These are phyloP conservation scores for Mortierella sp. DNA, from an alignment of 371 early-diverging fungal species.

Conservation along the genomic window DNA sequence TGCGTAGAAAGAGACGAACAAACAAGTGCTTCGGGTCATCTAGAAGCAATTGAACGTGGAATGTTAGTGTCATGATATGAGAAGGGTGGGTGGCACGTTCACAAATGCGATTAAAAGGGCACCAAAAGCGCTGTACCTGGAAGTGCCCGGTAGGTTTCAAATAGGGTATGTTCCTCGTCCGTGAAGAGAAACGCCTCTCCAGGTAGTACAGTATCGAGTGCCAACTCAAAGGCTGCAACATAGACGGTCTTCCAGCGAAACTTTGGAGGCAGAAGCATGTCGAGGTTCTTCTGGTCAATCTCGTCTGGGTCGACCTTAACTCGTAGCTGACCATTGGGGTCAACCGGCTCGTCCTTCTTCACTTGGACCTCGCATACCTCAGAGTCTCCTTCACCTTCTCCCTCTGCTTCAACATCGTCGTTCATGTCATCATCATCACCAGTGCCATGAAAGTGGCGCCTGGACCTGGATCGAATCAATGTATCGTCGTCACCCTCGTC, in stretches of 20 bases:
- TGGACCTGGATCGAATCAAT: neutral
- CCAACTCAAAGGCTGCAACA: constrained; percentile 67
- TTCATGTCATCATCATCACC: constrained; percentile 19
- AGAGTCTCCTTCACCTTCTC: neutral
- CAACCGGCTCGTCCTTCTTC: constrained; percentile 15
- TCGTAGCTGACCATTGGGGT: neutral
- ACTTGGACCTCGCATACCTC: neutral
- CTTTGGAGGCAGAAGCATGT: constrained; percentile 12
- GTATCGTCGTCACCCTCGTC: constrained; percentile 6
- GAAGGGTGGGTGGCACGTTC: too few species aligned
- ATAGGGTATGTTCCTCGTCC: constrained; percentile 59
- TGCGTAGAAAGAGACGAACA: constrained; percentile 76
- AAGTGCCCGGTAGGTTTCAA: constrained; percentile 59
- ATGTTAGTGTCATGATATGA: neutral
- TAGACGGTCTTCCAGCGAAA: constrained; percentile 63
- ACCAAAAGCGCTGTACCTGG: constrained; percentile 46
- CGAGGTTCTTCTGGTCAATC: constrained; percentile 9
- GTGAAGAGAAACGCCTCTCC: constrained; percentile 68
- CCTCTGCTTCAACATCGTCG: constrained; percentile 15
- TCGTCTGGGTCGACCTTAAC: constrained; percentile 12
- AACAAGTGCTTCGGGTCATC: constrained; percentile 70
- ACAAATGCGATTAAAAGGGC: neutral
- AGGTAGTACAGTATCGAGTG: constrained; percentile 68
- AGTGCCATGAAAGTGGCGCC: neutral
- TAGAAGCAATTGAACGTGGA: constrained; percentile 2